phyloP scores from a whole-genome alignment of 2,329 filamentous ascomycete species.

The Pochonia chlamydosporia region DNA sequence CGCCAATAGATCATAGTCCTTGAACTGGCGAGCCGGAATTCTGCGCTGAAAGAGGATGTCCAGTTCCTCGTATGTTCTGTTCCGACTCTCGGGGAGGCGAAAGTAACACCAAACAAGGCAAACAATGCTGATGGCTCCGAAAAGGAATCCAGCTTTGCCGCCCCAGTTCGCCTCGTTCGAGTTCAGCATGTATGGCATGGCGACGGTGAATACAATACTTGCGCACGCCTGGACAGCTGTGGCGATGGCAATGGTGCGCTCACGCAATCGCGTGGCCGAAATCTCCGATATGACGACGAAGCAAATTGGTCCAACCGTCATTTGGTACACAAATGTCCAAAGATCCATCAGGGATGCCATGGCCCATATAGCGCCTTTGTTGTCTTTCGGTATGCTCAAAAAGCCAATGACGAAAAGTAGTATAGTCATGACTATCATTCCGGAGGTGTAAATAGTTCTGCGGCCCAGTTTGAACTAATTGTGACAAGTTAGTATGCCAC shows the following conservation, averaged over 20 bases:
- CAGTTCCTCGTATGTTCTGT: constrained; percentile 24
- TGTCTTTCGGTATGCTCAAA: constrained; percentile 27
- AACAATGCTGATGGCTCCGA: constrained; percentile 16
- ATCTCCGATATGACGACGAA: constrained; percentile 36
- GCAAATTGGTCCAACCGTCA: constrained; percentile 35
- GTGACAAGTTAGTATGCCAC: not conserved
- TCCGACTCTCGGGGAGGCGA: constrained; percentile 22
- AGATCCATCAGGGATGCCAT: constrained; percentile 33
- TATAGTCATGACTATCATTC: constrained; percentile 23
- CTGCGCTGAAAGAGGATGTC: constrained; percentile 22
- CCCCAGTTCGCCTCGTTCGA: constrained; percentile 24
- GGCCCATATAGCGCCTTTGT: constrained; percentile 26
- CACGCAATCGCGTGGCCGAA: constrained; percentile 27
- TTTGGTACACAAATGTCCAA: constrained; percentile 36
- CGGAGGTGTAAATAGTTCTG: constrained; percentile 30
- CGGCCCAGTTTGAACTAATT: constrained; percentile 26
- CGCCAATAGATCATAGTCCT: constrained; percentile 12
- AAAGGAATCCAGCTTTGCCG: constrained; percentile 26
- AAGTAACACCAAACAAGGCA: constrained; percentile 22
- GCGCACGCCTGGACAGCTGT: constrained; percentile 19
- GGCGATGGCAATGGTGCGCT: constrained; percentile 24
- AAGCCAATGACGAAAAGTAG: constrained; percentile 37
- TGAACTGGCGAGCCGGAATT: constrained; percentile 12
- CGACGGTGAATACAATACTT: constrained; percentile 19
- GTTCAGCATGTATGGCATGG: constrained; percentile 27